Evolutionary conservation across 345 rosid species (phyloP), one percentile per base, ranked within the genome.

Genomic region (Gynandropsis gynandra): DNA sequence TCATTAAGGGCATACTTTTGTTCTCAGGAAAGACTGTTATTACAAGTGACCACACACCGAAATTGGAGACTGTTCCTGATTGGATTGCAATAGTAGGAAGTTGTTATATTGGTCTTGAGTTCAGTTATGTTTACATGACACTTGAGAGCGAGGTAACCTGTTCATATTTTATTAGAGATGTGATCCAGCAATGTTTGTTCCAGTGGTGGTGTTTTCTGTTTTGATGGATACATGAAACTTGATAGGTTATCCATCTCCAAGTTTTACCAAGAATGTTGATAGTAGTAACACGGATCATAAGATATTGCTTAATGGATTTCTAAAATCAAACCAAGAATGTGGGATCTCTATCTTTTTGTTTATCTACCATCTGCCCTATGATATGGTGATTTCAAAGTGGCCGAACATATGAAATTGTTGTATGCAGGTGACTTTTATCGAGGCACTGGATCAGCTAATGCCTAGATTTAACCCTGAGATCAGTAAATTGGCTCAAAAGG

Each of bases 1-100:
- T 21, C 44, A 50, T 58, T 19, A 14, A 57, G 38, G 47, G 14
- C 45, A 6, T 34, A 92, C n/a, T n/a, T n/a, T n/a, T n/a, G n/a
- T n/a, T n/a, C n/a, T n/a, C n/a, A n/a, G n/a, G n/a, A n/a, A n/a
- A 92, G 76, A 82, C 97, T 63, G 98, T 92, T 21, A 92, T 92
- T 65, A 92, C 98, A 18, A 92, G 98, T 56, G 98, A 92, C 70
- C 97, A 92, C 75, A 97, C 98, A 10, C 86, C 87, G 55, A 92
- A 92, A 57, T 66, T 92, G 78, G 98, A 92, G 79, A 61, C 56
- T 52, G 95, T 92, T 14, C 98, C 98, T 44, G 95, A 88, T 47
- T 92, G 98, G 98, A 83, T 92, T 61, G 97, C 94, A 13, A 92
- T 92, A 43, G 87, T 92, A 3, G 98, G 98, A 68, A 87, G 97